Evolutionary conservation across 305 asterid genomes (phyloP).

Genomic region (Fraxinus platypoda): DNA sequence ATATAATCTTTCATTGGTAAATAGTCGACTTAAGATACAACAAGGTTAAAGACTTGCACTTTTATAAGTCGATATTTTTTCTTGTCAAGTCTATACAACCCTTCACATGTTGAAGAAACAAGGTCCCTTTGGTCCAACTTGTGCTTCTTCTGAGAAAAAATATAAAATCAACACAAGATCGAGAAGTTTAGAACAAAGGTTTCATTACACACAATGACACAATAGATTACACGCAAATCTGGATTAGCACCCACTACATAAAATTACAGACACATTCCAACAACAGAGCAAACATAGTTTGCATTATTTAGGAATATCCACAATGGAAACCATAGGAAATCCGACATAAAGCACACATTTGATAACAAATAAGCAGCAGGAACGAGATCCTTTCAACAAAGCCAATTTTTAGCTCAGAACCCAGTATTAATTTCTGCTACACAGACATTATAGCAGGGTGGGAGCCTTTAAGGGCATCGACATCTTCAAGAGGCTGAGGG

Average conservation of each 20-base stretch:
- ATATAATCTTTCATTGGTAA: too few species aligned
- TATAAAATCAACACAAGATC: too few species aligned
- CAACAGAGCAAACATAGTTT: conserved; percentile 12
- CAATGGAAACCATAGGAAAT: background rate
- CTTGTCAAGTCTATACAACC: background rate
- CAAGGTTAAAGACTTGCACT: too few species aligned
- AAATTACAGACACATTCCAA: background rate
- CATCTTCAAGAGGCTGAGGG: conserved; percentile 46
- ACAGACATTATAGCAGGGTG: conserved; percentile 52
- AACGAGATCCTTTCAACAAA: background rate
- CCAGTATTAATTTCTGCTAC: conserved; percentile 25
- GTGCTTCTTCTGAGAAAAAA: background rate
- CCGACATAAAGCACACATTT: background rate
- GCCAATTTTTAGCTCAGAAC: background rate
- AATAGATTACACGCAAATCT: too few species aligned
- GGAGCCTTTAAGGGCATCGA: conserved; percentile 46
- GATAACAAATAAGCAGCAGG: background rate
- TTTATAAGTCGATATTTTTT: too few species aligned
- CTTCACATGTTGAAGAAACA: background rate
- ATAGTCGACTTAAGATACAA: too few species aligned
- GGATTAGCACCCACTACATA: too few species aligned
- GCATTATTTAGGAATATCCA: conserved; percentile 23
- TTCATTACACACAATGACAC: background rate
- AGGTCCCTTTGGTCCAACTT: background rate
- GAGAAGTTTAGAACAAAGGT: background rate